Percentiles rank a stretch among this genome's conserved stretches.
Conservation (phyloP, 1,284 basidiomycete species). For the Marasmius fiardii region DNA sequence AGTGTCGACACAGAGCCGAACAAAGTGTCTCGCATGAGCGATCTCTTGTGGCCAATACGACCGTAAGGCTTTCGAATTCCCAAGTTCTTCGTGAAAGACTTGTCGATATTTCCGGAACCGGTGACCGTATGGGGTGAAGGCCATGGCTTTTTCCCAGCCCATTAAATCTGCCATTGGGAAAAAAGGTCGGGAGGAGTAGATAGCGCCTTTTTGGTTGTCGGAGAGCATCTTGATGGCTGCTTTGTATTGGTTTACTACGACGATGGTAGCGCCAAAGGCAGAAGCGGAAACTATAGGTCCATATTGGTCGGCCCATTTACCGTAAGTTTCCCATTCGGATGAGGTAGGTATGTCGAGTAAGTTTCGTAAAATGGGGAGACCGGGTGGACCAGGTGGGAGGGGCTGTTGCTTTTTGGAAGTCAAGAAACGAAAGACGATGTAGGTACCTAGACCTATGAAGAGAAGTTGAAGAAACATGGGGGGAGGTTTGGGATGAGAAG, state of each 20-base stretch:
- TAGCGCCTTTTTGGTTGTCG: background rate
- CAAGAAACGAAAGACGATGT: background rate
- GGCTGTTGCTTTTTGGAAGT: constrained; percentile 4
- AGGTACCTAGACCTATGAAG: background rate
- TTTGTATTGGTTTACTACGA: constrained; percentile 6
- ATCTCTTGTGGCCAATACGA: constrained; percentile 10
- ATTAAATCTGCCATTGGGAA: constrained; percentile 10
- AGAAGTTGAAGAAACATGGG: background rate
- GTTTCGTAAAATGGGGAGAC: constrained; percentile 15
- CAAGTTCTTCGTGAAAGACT: constrained; percentile 12
- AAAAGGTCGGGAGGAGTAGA: constrained; percentile 7
- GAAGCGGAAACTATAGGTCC: constrained; percentile 8
- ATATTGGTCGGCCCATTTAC: constrained; percentile 8
- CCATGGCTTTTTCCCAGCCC: constrained; percentile 11
- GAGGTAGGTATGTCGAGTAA: constrained; percentile 10
- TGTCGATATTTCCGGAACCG: constrained; percentile 10
- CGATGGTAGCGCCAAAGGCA: constrained; percentile 8
- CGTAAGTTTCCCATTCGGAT: constrained; percentile 13
- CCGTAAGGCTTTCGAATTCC: background rate
- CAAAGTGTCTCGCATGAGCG: constrained; percentile 5
- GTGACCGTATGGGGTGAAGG: constrained; percentile 9
- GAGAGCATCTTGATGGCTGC: constrained; percentile 4
- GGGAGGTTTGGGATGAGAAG: background rate
- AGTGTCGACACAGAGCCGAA: constrained; percentile 1
- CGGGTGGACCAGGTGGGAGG: constrained; percentile 15